phyloP scores from a whole-genome alignment of 1,284 basidiomycete genomes.

The Rhodotorula sp. region DNA sequence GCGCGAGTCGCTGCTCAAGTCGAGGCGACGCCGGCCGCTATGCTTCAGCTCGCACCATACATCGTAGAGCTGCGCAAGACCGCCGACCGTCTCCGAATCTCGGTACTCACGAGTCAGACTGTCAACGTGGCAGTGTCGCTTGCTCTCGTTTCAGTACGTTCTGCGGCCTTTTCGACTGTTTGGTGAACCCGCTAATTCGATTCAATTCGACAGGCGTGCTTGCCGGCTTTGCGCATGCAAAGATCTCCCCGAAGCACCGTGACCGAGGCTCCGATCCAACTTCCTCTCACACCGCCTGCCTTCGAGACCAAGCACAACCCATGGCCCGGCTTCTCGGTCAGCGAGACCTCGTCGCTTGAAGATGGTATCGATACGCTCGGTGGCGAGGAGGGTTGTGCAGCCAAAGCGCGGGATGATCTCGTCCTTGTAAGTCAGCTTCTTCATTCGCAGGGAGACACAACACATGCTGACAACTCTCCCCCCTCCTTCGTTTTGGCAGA shows the following conservation, averaged over 20 bases:
- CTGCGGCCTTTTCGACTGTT: too few species aligned
- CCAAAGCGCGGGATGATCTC: slow-evolving; percentile 9
- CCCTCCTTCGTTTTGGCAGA: background rate
- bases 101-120: background rate
- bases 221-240: background rate
- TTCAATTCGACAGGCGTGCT: too few species aligned
- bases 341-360: background rate
- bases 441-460: too few species aligned
- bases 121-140: background rate
- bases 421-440: background rate
- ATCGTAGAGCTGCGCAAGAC: background rate
- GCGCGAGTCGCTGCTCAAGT: background rate
- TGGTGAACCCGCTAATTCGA: background rate
- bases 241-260: too few species aligned
- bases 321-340: background rate
- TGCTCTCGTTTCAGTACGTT: background rate
- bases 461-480: too few species aligned
- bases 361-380: background rate
- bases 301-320: background rate
- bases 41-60: background rate
- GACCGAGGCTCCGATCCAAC: background rate
- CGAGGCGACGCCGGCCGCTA: background rate
- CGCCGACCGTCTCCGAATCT: background rate
- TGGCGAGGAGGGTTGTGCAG: background rate
- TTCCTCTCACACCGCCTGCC: background rate